Conservation (phyloP, 2,329 filamentous ascomycete species). For the Hansfordia pulvinata region DNA sequence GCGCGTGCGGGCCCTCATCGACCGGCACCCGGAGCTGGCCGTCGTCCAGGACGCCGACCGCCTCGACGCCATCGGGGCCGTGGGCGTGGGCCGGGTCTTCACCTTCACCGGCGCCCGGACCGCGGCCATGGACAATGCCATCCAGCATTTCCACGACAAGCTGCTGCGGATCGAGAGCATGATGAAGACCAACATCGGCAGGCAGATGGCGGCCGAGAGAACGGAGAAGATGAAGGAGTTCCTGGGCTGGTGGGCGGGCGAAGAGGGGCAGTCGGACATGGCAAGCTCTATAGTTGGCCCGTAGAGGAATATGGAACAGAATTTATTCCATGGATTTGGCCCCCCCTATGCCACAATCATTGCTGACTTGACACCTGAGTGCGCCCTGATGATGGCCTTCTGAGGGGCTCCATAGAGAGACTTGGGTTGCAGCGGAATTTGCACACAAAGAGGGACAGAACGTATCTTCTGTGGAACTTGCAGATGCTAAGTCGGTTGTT, state of each 20-base stretch:
- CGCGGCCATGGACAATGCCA: slow-evolving; percentile 44
- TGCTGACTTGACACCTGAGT: no score
- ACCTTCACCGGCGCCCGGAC: slow-evolving; percentile 58
- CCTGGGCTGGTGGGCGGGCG: slow-evolving; percentile 44
- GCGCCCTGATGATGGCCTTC: no score
- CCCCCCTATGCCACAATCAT: no score
- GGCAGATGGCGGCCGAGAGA: slow-evolving; percentile 35
- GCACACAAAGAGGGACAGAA: no score
- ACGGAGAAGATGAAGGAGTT: slow-evolving; percentile 38
- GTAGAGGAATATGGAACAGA: no score
- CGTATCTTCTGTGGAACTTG: no score
- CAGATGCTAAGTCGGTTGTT: no score
- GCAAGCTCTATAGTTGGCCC: no score
- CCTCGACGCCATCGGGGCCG: slow-evolving; percentile 78
- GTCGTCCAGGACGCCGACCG: slow-evolving; percentile 89
- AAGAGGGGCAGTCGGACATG: slow-evolving; percentile 20
- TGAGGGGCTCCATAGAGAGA: no score
- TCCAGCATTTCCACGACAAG: slow-evolving; percentile 69
- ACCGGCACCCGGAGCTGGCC: slow-evolving; percentile 56
- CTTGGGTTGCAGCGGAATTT: no score
- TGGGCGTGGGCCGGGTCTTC: slow-evolving; percentile 71
- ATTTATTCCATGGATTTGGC: no score
- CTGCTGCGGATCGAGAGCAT: slow-evolving; percentile 48
- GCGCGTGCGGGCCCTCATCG: slow-evolving; percentile 47
- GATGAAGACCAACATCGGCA: slow-evolving; percentile 50